Base-by-base conservation (phyloP, 805 yeast species). In the Candida hispaniensis region DNA sequence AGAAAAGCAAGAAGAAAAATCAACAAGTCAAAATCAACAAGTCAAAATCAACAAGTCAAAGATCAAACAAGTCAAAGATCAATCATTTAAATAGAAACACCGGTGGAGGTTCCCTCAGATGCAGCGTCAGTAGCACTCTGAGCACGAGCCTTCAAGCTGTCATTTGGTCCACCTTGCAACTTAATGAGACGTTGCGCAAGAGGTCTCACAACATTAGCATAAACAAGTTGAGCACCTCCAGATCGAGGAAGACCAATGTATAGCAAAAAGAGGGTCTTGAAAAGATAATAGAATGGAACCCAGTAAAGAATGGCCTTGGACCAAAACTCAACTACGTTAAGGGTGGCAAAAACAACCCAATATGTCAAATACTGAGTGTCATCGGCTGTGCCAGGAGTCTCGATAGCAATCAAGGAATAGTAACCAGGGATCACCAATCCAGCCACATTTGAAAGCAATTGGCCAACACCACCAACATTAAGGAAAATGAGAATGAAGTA, bases 331-430 rank as follows among this genome's bases (percentile, higher is more conserved):
- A 83, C 56, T 35, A 91, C 86, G 58, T 76, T 82, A 64, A 91
- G 72, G 49, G 76, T 75, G 10, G 95, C 94, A 55, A 81, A 91
- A n/a, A 91, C 94, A 40, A 91, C 95, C 98, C 98, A 91, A 67
- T 91, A 91, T 9, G 96, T 81, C 30, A 91, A 71, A 55, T 81
- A 72, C 56, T 79, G 77, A 29, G 91, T 75, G 60, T 91, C 99
- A 57, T 88, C 96, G 26, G 63, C 60, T 25, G 74, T 60, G 11
- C 69, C 52, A 7, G 72, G 45, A 14, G 94, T 79, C 58, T 75
- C 79, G 46, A 91, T 66, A 14, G 98, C 97, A 44, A 71, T 56
- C 43, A 91, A 65, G 6, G 97, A 88, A 54, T 69, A 74, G 64
- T 86, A 88, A 36, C 91, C 88, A 28, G 99, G 98, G 43, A 85